Conservation (phyloP, 2,329 filamentous ascomycete genomes). For the Mycocentrospora acerina region DNA sequence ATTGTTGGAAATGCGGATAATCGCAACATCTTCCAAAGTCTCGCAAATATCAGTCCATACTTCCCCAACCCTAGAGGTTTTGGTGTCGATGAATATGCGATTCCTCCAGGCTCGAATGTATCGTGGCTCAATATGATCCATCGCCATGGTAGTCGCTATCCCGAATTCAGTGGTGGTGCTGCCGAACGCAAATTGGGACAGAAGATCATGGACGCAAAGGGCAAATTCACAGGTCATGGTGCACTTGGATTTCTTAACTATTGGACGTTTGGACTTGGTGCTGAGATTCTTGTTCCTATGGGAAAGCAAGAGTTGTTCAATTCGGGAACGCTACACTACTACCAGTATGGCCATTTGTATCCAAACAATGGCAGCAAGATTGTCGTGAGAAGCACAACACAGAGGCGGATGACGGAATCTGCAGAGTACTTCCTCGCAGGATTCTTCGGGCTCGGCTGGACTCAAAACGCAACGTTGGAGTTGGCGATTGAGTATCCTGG, state of each 20-base stretch:
- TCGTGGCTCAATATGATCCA: conserved; percentile 72
- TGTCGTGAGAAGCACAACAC: conserved; percentile 71
- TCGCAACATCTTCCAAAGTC: conserved; percentile 68
- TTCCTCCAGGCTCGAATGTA: conserved; percentile 67
- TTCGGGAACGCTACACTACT: conserved; percentile 69
- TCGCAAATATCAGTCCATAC: conserved; percentile 71
- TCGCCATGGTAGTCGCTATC: conserved; percentile 73
- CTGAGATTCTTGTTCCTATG: conserved; percentile 70
- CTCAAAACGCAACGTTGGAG: conserved; percentile 70
- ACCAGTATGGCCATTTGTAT: conserved; percentile 71
- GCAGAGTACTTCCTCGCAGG: conserved; percentile 78
- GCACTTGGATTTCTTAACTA: conserved; percentile 65
- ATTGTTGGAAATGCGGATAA: conserved; percentile 61
- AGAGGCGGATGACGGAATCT: conserved; percentile 75
- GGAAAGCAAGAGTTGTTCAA: conserved; percentile 74
- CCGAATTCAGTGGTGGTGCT: conserved; percentile 59
- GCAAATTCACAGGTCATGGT: conserved; percentile 59
- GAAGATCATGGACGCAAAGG: conserved; percentile 58
- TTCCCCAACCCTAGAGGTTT: conserved; percentile 68
- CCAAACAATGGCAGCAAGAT: conserved; percentile 69
- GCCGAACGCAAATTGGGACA: conserved; percentile 56
- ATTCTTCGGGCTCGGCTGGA: conserved; percentile 76
- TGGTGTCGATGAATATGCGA: conserved; percentile 69
- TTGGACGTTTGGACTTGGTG: conserved; percentile 70
- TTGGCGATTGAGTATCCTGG: conserved; percentile 65